A percentile compares a stretch with the other conserved stretches of the same genome.
Evolutionary conservation across 305 asterid species (phyloP).

Genomic region (Rubia peregrina): DNA sequence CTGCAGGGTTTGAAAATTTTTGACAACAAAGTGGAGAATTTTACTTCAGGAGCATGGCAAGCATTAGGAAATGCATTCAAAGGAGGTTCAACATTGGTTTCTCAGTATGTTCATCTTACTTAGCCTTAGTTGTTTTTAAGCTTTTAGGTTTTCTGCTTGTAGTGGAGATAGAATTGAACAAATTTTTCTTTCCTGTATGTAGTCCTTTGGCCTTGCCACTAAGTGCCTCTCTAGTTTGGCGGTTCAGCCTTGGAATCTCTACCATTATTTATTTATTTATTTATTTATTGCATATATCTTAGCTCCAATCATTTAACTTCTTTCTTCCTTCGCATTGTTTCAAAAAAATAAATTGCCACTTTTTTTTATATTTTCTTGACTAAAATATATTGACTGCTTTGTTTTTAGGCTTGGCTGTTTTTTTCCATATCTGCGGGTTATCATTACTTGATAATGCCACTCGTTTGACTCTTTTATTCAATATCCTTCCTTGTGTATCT

Average conservation of each 20-base stretch:
- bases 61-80: conserved; percentile 45
- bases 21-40: conserved; percentile 34
- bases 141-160: not conserved
- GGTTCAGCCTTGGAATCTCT: not conserved
- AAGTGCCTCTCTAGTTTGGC: not conserved
- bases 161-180: not conserved
- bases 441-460: not conserved
- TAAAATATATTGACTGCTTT: not conserved
- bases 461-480: not conserved
- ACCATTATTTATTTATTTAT: too few species aligned
- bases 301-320: too few species aligned
- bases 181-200: not conserved
- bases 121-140: not conserved
- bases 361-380: not conserved
- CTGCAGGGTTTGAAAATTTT: conserved; percentile 37
- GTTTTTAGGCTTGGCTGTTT: not conserved
- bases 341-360: not conserved
- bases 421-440: not conserved
- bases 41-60: conserved; percentile 48
- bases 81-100: conserved; percentile 39
- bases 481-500: conserved; percentile 16
- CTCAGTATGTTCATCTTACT: conserved; percentile 27
- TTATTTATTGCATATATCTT: not conserved
- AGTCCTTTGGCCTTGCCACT: not conserved
- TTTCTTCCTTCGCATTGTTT: not conserved